Evolutionary conservation across 192 early-diverging fungal genomes (phyloP), one percentile per base, ranked within the genome.

Genomic region (Gigaspora rosea): DNA sequence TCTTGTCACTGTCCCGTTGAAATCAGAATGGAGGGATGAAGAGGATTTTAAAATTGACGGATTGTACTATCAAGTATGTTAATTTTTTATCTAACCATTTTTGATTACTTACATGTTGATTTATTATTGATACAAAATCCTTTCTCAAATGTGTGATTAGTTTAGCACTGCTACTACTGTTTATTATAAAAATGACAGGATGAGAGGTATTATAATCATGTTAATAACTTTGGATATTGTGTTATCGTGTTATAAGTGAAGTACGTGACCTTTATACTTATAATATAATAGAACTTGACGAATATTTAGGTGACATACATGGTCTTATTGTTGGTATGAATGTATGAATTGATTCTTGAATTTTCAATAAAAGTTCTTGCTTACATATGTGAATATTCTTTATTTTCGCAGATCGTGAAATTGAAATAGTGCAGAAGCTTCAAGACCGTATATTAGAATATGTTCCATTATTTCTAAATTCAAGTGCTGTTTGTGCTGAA

Each of bases 221-320:
- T 27, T 27, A 27, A 27, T 27, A 27, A 27, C 27, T 27, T 27
- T 27, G 27, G 27, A 27, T 27, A 27, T 27, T 27, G 27, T 27
- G 27, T 27, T 27, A 27, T 27, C 27, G 27, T 27, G 27, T 27
- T 0, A 27, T 27, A 27, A 27, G 27, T 27, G 27, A 27, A 27
- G 27, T 27, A 1, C 27, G 1, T 27, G 27, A 27, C 27, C 27
- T 27, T 27, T 27, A 1, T 48, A 15, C 8, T 51, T 32, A 12
- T 27, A 22, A 46, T 15, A 5, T 69, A 41, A 33, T 81, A 92
- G 91, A 91, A 50, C 81, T 98, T 15, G 96, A 98, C 73, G 84
- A 90, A 58, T 84, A 84, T 16, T 79, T 95, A 9, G 95, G 96
- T 5, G 96, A 98, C 69, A 89, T 98, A 16, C 93, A 94, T 78